These are phyloP conservation scores for Colletotrichum viniferum DNA, from an alignment of 2,329 filamentous ascomycete species.

Conservation along the genomic window DNA sequence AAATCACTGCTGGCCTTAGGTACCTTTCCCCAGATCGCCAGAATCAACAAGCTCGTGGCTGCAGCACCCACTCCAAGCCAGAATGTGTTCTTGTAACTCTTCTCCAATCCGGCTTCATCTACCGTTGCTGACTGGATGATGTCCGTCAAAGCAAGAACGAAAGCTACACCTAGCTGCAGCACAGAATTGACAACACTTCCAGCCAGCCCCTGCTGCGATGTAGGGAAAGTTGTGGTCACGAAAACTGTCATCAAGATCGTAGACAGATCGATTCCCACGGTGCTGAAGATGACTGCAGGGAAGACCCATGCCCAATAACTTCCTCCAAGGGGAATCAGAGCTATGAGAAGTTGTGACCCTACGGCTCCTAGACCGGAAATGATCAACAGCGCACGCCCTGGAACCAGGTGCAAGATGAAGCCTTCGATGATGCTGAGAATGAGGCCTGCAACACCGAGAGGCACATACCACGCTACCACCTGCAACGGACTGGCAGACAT, in stretches of 20 bases:
- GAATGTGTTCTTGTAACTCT: background rate
- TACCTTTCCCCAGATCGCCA: background rate
- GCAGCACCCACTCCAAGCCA: background rate
- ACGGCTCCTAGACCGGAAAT: background rate
- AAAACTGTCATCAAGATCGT: background rate
- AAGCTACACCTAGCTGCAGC: background rate
- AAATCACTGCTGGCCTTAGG: background rate
- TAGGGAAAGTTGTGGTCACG: background rate
- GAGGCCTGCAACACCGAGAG: background rate
- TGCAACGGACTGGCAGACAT: background rate
- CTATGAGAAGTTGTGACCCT: background rate
- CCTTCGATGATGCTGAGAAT: background rate
- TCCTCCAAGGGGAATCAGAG: background rate
- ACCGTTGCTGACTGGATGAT: background rate
- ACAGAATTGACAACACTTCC: background rate
- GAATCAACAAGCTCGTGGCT: background rate
- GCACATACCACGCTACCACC: background rate
- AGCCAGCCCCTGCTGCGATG: background rate
- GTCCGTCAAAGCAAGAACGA: background rate
- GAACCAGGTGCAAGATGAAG: background rate
- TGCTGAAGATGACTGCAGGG: background rate
- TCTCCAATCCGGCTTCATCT: background rate
- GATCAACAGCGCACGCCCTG: background rate
- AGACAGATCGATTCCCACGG: background rate
- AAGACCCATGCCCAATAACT: background rate